Base-by-base conservation (phyloP, 192 early-diverging fungal species). In the Dissophora globulifera region DNA sequence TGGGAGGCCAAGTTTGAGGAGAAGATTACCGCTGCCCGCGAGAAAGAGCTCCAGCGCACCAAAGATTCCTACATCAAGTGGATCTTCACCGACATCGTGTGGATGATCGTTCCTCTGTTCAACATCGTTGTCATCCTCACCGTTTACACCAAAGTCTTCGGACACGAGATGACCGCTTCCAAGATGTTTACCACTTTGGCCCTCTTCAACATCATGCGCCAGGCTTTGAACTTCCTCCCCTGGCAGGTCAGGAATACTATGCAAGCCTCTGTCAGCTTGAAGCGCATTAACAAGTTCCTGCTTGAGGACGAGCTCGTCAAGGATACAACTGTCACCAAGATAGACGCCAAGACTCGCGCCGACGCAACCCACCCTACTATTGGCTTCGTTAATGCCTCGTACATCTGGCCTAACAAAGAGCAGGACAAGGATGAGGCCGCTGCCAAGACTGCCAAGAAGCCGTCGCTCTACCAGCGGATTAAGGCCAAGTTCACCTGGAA, bases 1-100 rank as follows among this genome's bases (percentile, higher is more conserved):
- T 95, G 93, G 93, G 90, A 94, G 78, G 58, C 82, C 41, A 81
- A 86, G 50, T 95, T 98, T 64, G 69, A 89, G 42, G 81, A 85
- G 26, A 85, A 87, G 40, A 84, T 97, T 15, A 80, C 85, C 4
- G 82, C 74, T 15, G 84, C 88, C 23, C 86, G 92, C 31, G 81
- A 87, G n/a, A 78, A 74, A n/a, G 92, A 94, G 78, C 69, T 93
- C 19, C 74, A 64, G 41, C 79, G 80, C 23, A 78, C 90, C 54
- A 79, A 82, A 43, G 66, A 74, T 23, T 78, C 84, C 10, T 79
- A 88, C 40, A 23, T 88, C 22, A 62, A 83, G 49, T 87, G 87
- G 78, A 80, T 88, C 50, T 84, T 84, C 23, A 81, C 89, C n/a
- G 78, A 69, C 31, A 78, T 84, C 42, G 71, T 82, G 33, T 88